Base-by-base conservation (phyloP, 2,329 filamentous ascomycete species). In the Clonostachys rhizophaga region DNA sequence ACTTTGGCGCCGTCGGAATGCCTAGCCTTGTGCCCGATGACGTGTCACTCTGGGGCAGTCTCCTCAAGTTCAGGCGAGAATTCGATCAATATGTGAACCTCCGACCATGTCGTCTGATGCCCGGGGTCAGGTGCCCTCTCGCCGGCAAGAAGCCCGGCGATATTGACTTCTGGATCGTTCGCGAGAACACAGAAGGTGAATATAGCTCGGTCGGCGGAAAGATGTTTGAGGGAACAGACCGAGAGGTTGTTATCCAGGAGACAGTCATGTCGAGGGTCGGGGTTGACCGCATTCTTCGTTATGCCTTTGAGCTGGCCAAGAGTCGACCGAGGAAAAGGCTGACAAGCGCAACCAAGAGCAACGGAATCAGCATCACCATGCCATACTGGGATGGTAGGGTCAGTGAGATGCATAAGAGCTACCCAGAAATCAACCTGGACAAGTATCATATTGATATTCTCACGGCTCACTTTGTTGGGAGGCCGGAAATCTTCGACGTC, bases 81-180 rank as follows among this genome's bases (percentile, higher is more conserved):
- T 73, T 87, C 42, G 83, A 86, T 50, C 83, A 87, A 56, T 87
- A 86, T 55, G 76, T 85, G 52, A 88, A 87, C 52, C 74, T 87
- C 0, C 75, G 84, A 1, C 85, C 83, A 0, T 84, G 80, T 3
- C 75, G 77, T 11, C 71, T 84, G 34, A 74, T 86, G 58, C 75
- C 74, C 1, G 83, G 83, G 8, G 81, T 81, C 1, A 64, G 70
- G 40, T 82, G 76, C 6, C 83, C 83, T 0, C 66, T 87, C 13
- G 68, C 66, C 0, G 68, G 72, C 47, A 65, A 76, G 48, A 67
- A 71, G 54, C 70, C 75, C 0, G 80, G 79, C 1, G 79, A 86
- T 44, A 74, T 86, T 1, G 80, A 86, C 65, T 86, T 82, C 73
- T 79, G 84, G 37, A 84, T 86, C 44, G 67, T 86, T 20, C 74